Evolutionary conservation across 2,329 filamentous ascomycete genomes (phyloP), one percentile per base, ranked within the genome.

Genomic region (Neofusicoccum umdonicola): DNA sequence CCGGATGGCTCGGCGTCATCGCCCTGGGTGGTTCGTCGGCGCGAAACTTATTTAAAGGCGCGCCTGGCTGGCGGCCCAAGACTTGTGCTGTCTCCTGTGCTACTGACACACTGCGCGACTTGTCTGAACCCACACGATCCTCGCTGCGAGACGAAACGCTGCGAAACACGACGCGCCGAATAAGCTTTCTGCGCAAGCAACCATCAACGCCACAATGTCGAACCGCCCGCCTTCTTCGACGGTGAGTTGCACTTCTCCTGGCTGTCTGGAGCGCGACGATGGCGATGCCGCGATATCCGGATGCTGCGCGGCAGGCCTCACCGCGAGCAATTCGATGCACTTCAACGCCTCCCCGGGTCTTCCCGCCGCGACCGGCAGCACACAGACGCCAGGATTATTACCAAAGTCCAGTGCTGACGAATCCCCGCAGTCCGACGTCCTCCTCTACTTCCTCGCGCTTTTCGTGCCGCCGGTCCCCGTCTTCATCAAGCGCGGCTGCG

Each of bases 391-490:
- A 17, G 42, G 3, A 1, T 1, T 5, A 7, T 31, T 1, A 1
- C n/a, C 17, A 9, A 19, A 11, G 3, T 19, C 34, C 11, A 22
- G 3, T 31, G 52, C 52, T 56, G 52, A 56, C 52, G 4, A 15
- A 8, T 6, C 3, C 19, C 19, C 11, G 17, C 37, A 73, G 72
- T 63, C 67, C 56, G 68, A 69, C 37, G 62, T 74, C 19, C 68
- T 69, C 15, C 70, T 74, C 64, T 75, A 75, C 68, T 73, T 75
- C 64, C 66, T 75, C 61, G 73, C 70, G 2, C 69, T 75, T 44
- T 73, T 69, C 62, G 12, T 80, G 1, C 79, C 79, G 19, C 78
- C 78, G 7, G 64, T 80, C 1, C 73, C 78, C 6, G 78, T 80
- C 19, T 75, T 79, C 63, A 65, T 80, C 17, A 74, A 76, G 62